Conservation (phyloP, 2,329 filamentous ascomycete species). For the Xylaria sp. region DNA sequence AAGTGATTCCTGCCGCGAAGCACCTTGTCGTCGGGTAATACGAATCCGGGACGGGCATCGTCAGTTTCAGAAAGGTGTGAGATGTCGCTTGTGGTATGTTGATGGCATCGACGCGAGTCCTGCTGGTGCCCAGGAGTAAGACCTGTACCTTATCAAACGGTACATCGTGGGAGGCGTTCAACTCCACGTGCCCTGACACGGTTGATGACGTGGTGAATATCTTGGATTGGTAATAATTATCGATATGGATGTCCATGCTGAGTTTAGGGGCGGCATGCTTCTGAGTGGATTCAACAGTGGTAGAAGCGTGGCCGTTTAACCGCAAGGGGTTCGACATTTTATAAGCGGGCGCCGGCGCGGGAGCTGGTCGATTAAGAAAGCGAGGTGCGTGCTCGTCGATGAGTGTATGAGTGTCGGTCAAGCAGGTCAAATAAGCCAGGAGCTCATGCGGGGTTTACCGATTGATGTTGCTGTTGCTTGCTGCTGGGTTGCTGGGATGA, state of each 20-base stretch:
- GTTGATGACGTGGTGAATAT: slow-evolving; percentile 67
- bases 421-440: slow-evolving; percentile 1
- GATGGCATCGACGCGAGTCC: slow-evolving; percentile 63
- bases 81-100: slow-evolving; percentile 60
- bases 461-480: slow-evolving; percentile 20
- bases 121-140: slow-evolving; percentile 62
- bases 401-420: slow-evolving; percentile 3
- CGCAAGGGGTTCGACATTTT: slow-evolving; percentile 29
- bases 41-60: slow-evolving; percentile 55
- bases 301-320: slow-evolving; percentile 14
- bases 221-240: slow-evolving; percentile 65
- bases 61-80: slow-evolving; percentile 59
- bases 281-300: slow-evolving; percentile 20
- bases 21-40: slow-evolving; percentile 60
- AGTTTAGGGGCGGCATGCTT: slow-evolving; percentile 45
- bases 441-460: slow-evolving; percentile 33
- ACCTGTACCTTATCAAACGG: slow-evolving; percentile 65
- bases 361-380: slow-evolving; percentile 7
- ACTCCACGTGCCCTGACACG: slow-evolving; percentile 61
- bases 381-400: no score
- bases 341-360: not conserved
- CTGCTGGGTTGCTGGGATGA: slow-evolving; percentile 2
- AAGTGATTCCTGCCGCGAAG: slow-evolving; percentile 60
- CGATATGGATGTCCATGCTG: slow-evolving; percentile 61
- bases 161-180: slow-evolving; percentile 59